Base-by-base conservation (phyloP, 1,139 yeast species). In the Hemisphaericaspora xylofermentans region DNA sequence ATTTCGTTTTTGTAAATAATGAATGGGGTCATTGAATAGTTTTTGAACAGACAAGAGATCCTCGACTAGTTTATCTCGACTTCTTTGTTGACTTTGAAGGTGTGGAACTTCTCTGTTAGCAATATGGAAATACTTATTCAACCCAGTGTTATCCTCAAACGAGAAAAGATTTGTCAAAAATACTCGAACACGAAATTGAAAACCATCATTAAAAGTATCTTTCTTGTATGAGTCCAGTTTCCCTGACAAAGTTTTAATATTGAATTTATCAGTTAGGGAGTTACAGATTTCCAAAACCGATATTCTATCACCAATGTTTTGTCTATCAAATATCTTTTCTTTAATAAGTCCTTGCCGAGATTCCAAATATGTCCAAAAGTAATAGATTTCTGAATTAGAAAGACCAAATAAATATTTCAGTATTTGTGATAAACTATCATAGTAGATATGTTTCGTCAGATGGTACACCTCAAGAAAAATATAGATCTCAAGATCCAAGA, bases 81-180 rank as follows among this genome's bases (percentile, higher is more conserved):
- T n/a, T 15, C 26, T 26, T n/a, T n/a, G 25, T 19, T 34, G 31
- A 16, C 6, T n/a, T 49, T 45, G n/a, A 60, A 50, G 4, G 49
- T 61, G 70, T 4, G 57, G 51, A 2, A 56, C 47, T 4, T 43
- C 46, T 36, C 72, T 51, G 38, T 61, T 57, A 3, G 74, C 60
- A 1, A 57, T 44, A 22, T 61, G 53, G 46, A 69, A 71, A 48
- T 67, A 68, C 50, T 69, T 70, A 49, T 72, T 72, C 42, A 71
- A 58, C 2, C 78, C 78, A 1, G 78, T 72, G 46, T 69, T 71
- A 46, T 72, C 78, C 40, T 71, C 76, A 43, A 71, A 58, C 10
- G 61, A 56, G 39, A 72, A 58, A 12, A 70, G 44, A 30, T 57
- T 59, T 12, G 72, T 57, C 28, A 70, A 53, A 43, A 71, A 68